phyloP scores from a whole-genome alignment of 2,329 filamentous ascomycete genomes.

The Epichloe gansuensis region DNA sequence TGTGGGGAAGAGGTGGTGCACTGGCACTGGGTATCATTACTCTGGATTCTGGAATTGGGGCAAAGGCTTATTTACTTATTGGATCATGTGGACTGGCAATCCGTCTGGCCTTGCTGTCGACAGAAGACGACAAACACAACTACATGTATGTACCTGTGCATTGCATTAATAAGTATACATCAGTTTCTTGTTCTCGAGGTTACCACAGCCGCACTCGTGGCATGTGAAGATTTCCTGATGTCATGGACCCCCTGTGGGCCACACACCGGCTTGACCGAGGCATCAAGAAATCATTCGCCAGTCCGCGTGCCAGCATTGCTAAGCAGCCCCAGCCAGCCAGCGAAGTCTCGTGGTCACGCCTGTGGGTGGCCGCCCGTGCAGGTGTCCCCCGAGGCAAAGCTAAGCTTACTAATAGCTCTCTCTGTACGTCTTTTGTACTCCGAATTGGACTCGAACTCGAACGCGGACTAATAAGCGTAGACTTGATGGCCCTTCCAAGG shows the following conservation, averaged over 20 bases:
- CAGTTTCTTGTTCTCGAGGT: background rate
- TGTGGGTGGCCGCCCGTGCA: too few relatives aligned
- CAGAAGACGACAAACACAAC: background rate
- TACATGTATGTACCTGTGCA: background rate
- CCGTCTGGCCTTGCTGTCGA: background rate
- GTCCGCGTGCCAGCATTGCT: background rate
- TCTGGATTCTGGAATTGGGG: background rate
- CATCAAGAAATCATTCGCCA: background rate
- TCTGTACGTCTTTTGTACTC: too few relatives aligned
- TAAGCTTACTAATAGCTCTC: too few relatives aligned
- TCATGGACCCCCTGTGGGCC: slow-evolving; percentile 1
- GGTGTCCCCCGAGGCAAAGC: too few relatives aligned
- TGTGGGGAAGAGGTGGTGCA: background rate
- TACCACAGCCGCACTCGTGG: background rate
- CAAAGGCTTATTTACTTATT: background rate
- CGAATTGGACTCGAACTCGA: too few relatives aligned
- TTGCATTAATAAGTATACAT: too few relatives aligned
- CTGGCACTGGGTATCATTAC: background rate
- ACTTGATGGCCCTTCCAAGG: too few relatives aligned
- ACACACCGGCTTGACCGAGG: slow-evolving; percentile 1
- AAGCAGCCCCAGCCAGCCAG: background rate
- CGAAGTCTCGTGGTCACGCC: too few relatives aligned
- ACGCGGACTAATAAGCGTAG: too few relatives aligned
- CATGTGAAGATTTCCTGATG: slow-evolving; percentile 3
- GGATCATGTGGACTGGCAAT: background rate